Base-by-base conservation (phyloP, 352 stramenopile species). In the Phytopythium chamaehyphon region DNA sequence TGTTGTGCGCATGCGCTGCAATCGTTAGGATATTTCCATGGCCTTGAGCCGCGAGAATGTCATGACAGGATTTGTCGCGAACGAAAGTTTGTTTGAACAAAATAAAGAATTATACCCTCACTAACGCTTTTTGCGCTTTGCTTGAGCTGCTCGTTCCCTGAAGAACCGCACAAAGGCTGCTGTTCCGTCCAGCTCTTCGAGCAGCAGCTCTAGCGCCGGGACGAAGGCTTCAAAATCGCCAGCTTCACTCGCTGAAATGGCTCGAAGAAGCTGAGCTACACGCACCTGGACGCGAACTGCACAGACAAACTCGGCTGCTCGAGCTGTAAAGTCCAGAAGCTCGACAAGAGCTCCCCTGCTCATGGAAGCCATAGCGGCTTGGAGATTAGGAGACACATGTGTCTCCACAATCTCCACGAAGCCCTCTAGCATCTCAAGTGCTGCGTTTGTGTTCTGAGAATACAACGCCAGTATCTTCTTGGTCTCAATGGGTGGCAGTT, bases 401-500 rank as follows among this genome's bases (percentile, higher is more conserved):
- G 66, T 64, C 14, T 71, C 47, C 18, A 72, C 71, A 43, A 91
- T 56, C 35, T 89, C 76, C 12, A 69, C 58, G 40, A 76, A 91
- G 0, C 81, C 81, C 37, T 86, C 65, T 10, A 91, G 61, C 81
- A 91, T 91, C 40, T 89, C 81, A 3, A 69, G 45, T 57, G 87
- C 66, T 8, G 76, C 77, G 14, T 54, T 59, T 15, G 71, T 63
- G 59, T 87, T 88, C 37, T 88, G 73, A 18, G 79, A 54, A 48
- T 89, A 91, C 18, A 89, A 62, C 15, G 58, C 55, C 33, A 74
- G 54, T 1, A 70, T 61, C 1, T 69, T 66, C 47, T 76, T 84
- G 0, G 73, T 86, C 49, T 91, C 77, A 28, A 91, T 54, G 0
- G 76, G 79, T 19, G 76, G 66, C 12, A 89, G 46, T n/a, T 66